Evolutionary conservation across 805 yeast genomes (phyloP), one percentile per base, ranked within the genome.

Genomic region (Grigorovia humatica): DNA sequence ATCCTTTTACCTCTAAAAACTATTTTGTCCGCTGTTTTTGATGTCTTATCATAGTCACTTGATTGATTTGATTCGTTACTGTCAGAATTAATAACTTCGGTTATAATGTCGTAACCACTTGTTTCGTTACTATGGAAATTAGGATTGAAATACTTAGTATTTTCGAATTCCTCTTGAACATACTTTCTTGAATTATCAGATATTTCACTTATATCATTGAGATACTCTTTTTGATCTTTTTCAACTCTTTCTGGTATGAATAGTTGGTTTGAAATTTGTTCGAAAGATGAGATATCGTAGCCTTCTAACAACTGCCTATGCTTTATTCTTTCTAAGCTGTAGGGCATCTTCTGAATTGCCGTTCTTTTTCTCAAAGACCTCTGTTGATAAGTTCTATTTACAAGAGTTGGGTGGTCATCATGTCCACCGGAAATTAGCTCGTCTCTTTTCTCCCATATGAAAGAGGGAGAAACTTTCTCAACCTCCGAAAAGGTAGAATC

Each of bases 261-360:
- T 1, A 64, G 47, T 2, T 54, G 42, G 32, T 63, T 59, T 2
- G 63, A 59, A n/a, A 54, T 53, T 12, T 49, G 43, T 9, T 64
- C 66, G 52, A 63, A 63, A 6, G 54, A 47, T 0, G 66, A 51
- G 1, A 64, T 54, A 49, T 63, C 68, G 48, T 53, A 60, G 0
- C 70, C 70, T 52, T 62, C 57, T 43, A 67, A 42, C 4, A 60
- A 49, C 35, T 66, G 67, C 48, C 59, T 57, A 49, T 67, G 68
- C 46, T 57, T 63, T 27, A 67, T 55, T 44, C 68, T 58, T 46
- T 67, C 70, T 35, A 67, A 51, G 52, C 69, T 67, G 47, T 67
- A 67, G 3, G 70, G 70, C 59, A 62, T 59, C 47, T 59, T 62
- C 49, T 67, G 70, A n/a, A 67, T 65, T 1, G 70, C 70, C 27